Evolutionary conservation across 345 rosid species (phyloP).

Genomic region (Linum usitatissimum): DNA sequence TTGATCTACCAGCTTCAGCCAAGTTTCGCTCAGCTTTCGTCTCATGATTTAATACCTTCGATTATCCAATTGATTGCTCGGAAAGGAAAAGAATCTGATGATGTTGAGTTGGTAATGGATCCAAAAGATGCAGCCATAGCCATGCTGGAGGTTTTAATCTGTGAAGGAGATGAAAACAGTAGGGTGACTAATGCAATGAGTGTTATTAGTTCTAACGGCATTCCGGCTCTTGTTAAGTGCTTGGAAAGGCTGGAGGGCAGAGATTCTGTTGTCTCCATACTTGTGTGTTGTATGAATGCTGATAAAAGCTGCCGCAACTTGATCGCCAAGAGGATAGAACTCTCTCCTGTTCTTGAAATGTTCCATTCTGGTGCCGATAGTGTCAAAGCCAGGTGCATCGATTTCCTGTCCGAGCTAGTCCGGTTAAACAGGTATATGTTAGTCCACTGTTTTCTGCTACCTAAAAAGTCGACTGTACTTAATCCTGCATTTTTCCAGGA

Average conservation of each 20-base stretch:
- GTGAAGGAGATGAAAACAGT: constrained; percentile 38
- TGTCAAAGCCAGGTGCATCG: constrained; percentile 39
- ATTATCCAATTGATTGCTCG: constrained; percentile 34
- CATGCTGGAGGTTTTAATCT: constrained; percentile 51
- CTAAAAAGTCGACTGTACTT: too few relatives aligned
- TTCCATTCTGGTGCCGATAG: constrained; percentile 46
- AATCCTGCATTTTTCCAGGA: constrained; percentile 21
- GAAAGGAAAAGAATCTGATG: constrained; percentile 26
- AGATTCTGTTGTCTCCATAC: constrained; percentile 35
- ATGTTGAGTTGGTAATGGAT: constrained; percentile 30
- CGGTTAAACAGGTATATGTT: constrained; percentile 41
- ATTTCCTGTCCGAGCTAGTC: constrained; percentile 44
- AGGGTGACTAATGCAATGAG: constrained; percentile 27
- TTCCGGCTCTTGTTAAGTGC: constrained; percentile 41
- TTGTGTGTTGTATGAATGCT: constrained; percentile 41
- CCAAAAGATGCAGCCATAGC: constrained; percentile 48
- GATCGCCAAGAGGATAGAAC: constrained; percentile 36
- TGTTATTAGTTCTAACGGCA: constrained; percentile 38
- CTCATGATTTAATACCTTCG: constrained; percentile 40
- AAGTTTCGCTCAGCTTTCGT: constrained; percentile 37
- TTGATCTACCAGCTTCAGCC: constrained; percentile 49
- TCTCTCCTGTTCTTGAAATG: constrained; percentile 43
- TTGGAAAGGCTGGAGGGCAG: constrained; percentile 37
- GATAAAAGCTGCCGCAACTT: constrained; percentile 42
- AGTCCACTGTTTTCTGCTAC: not conserved